Percentiles rank a stretch among this genome's conserved stretches.
phyloP scores from a whole-genome alignment of 768 basidiomycete genomes.

The Suillus sp. region DNA sequence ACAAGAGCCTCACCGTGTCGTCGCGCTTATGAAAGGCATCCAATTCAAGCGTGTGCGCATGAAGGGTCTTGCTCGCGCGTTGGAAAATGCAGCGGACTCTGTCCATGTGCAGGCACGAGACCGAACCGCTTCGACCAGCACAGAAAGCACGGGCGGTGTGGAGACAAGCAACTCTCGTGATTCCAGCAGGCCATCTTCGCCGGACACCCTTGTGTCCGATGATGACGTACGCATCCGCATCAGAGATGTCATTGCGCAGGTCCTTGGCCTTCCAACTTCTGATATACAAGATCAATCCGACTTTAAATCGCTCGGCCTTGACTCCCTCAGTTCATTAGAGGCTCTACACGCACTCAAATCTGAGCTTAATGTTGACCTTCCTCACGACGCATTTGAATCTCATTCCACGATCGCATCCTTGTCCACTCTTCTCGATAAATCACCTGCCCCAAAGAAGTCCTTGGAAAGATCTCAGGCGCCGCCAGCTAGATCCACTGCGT shows the following conservation, averaged over 20 bases:
- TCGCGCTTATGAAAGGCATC: slow-evolving; percentile 59
- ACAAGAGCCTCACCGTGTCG: slow-evolving; percentile 40
- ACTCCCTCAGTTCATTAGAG: slow-evolving; percentile 69
- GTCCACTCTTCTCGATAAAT: slow-evolving; percentile 14
- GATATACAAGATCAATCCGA: slow-evolving; percentile 47
- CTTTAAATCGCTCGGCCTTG: slow-evolving; percentile 59
- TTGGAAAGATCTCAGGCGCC: background rate
- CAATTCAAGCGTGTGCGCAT: slow-evolving; percentile 60
- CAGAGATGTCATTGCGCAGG: slow-evolving; percentile 44
- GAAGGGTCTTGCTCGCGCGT: slow-evolving; percentile 47
- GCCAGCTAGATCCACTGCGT: background rate
- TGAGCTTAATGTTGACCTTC: slow-evolving; percentile 45
- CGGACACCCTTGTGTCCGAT: slow-evolving; percentile 44
- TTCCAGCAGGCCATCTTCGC: slow-evolving; percentile 33
- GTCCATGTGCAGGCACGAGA: slow-evolving; percentile 13
- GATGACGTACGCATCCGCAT: slow-evolving; percentile 26
- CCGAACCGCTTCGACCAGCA: slow-evolving; percentile 33
- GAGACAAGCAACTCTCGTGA: slow-evolving; percentile 12
- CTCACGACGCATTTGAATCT: slow-evolving; percentile 44
- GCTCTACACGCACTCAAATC: slow-evolving; percentile 49
- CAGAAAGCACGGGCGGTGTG: slow-evolving; percentile 18
- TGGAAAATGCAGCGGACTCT: slow-evolving; percentile 38
- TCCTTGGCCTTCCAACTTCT: slow-evolving; percentile 36
- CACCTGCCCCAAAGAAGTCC: background rate
- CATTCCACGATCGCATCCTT: slow-evolving; percentile 40